Percentiles rank a stretch among this genome's conserved stretches.
These are phyloP conservation scores for Pseudomassariella vexata DNA, from an alignment of 2,329 filamentous ascomycete genomes.

Conservation along the genomic window DNA sequence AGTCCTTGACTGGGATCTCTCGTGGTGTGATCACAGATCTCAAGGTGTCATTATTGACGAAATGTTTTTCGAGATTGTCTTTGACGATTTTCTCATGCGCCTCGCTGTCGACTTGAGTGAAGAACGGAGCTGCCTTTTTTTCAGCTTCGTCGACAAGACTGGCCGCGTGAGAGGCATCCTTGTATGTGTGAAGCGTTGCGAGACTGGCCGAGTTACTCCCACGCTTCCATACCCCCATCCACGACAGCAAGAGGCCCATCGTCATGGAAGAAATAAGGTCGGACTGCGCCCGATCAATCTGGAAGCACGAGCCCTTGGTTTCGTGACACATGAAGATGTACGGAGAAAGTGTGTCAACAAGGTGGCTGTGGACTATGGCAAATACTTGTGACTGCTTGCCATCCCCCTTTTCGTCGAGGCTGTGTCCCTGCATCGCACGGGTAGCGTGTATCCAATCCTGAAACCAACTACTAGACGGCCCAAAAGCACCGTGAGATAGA, in stretches of 20 bases:
- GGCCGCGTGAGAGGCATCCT: not conserved
- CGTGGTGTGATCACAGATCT: slow-evolving; percentile 4
- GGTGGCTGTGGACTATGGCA: slow-evolving; percentile 26
- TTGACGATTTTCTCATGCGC: not conserved
- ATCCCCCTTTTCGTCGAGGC: slow-evolving; percentile 27
- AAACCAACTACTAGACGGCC: slow-evolving; percentile 28
- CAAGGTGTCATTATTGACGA: slow-evolving; percentile 3
- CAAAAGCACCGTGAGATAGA: slow-evolving; percentile 17
- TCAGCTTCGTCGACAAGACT: slow-evolving; percentile 1
- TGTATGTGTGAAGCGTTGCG: slow-evolving; percentile 10
- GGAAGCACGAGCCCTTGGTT: slow-evolving; percentile 35
- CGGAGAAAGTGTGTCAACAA: slow-evolving; percentile 19
- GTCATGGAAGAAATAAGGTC: slow-evolving; percentile 20
- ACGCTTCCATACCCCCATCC: slow-evolving; percentile 22
- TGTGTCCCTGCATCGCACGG: slow-evolving; percentile 20
- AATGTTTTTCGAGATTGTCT: not conserved
- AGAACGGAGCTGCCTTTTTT: not conserved
- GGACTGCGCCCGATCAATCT: slow-evolving; percentile 16
- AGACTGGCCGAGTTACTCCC: slow-evolving; percentile 10
- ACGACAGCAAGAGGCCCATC: slow-evolving; percentile 17
- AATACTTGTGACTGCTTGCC: slow-evolving; percentile 38
- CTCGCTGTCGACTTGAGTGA: not conserved
- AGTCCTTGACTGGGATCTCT: slow-evolving; percentile 18
- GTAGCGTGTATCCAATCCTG: slow-evolving; percentile 37
- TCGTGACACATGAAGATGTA: slow-evolving; percentile 35